These are phyloP conservation scores for Scenedesmus sp. DNA, from an alignment of 163 green algal species.

Conservation along the genomic window DNA sequence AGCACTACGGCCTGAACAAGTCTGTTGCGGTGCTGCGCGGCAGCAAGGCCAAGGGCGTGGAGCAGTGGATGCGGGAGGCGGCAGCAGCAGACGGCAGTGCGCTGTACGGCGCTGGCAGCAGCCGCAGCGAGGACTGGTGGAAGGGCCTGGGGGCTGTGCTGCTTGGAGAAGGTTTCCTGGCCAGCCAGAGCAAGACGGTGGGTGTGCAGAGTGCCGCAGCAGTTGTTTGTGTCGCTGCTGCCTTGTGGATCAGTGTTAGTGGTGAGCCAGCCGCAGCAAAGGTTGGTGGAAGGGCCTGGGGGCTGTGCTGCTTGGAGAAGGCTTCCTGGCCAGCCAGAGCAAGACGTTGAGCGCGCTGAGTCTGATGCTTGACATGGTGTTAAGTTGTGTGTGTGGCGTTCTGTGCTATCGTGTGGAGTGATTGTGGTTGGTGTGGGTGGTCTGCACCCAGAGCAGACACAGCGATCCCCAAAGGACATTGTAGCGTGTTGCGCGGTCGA, in stretches of 20 bases:
- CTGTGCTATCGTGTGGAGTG: neutral
- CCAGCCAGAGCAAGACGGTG: conserved; percentile 27
- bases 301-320: conserved; percentile 61
- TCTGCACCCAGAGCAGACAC: neutral
- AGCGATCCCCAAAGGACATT: too few species aligned
- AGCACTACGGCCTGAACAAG: conserved; percentile 60
- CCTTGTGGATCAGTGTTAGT: neutral
- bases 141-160: conserved; percentile 73
- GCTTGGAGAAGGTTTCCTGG: conserved; percentile 58
- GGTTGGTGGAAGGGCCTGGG: conserved; percentile 77
- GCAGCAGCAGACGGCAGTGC: conserved; percentile 54
- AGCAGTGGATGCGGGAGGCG: conserved; percentile 67
- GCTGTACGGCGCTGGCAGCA: conserved; percentile 66
- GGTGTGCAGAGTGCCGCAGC: neutral
- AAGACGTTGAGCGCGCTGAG: conserved; percentile 8
- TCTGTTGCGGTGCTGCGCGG: conserved; percentile 65
- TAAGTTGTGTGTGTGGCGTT: neutral
- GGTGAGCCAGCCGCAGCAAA: neutral
- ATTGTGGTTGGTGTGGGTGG: neutral
- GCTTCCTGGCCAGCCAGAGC: conserved; percentile 50
- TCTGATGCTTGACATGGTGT: too few species aligned
- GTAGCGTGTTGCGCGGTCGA: too few species aligned
- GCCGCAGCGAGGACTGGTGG: conserved; percentile 71
- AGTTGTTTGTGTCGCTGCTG: neutral
- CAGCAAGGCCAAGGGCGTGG: conserved; percentile 58